phyloP scores from a whole-genome alignment of 345 rosid species.

The Raphanus raphanistrum region DNA sequence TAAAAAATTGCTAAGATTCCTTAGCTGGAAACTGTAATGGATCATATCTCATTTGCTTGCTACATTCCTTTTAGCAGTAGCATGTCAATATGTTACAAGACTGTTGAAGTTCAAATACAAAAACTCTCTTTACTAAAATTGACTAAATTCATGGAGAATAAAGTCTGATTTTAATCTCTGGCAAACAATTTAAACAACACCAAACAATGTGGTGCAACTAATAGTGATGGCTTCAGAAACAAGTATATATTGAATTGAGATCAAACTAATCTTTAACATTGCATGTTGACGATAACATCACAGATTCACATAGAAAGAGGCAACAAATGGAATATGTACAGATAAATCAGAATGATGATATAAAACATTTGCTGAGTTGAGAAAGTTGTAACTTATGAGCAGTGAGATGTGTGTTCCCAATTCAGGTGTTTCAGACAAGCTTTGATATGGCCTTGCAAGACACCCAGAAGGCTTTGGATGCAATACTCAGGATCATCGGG shows the following conservation, averaged over 20 bases:
- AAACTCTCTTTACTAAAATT: background rate
- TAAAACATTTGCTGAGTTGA: conserved; percentile 26
- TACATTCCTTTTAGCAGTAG: background rate
- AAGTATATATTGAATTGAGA: conserved; percentile 2
- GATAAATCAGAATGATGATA: conserved; percentile 27
- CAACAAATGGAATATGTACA: conserved; percentile 30
- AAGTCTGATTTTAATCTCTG: background rate
- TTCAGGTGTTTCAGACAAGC: conserved; percentile 57
- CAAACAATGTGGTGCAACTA: background rate
- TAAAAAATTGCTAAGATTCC: conserved; percentile 1
- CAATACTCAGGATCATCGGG: conserved; percentile 70
- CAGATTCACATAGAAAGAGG: background rate
- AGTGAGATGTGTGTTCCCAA: background rate
- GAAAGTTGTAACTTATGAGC: conserved; percentile 15
- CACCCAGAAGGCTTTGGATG: conserved; percentile 87
- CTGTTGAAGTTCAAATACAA: background rate
- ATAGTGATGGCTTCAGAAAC: background rate
- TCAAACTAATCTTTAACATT: conserved; percentile 21
- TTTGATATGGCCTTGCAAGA: conserved; percentile 83
- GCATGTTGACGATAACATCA: conserved; percentile 13
- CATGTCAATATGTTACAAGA: background rate
- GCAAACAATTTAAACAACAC: background rate
- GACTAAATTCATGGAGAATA: background rate
- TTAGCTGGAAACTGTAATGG: background rate
- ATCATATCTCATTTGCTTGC: no score